Evolutionary conservation across 345 rosid species (phyloP), one percentile per base, ranked within the genome.

Genomic region (Populus simonii): DNA sequence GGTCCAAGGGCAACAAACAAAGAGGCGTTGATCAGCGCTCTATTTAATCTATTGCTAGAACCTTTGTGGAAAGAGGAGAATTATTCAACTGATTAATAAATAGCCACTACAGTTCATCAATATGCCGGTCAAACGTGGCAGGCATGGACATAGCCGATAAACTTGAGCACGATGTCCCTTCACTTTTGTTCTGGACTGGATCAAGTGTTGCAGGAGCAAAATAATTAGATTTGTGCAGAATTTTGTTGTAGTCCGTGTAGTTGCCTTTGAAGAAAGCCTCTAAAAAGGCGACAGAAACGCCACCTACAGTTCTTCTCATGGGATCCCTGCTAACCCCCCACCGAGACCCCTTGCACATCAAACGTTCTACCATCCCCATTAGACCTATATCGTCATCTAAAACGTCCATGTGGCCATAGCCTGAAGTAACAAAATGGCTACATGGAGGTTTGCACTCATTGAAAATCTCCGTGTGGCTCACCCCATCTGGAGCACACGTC

Each of bases 371-470:
- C 0, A 2, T 0, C 10, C 43, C 23, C 5, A 6, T 1, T 1
- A 2, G 70, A 11, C 8, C 9, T 3, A 74, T 66, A 49, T 47
- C 33, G 29, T 88, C 87, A 36, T 86, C 73, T 18, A 86, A 74
- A 74, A 88, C 31, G 62, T 86, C 89, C 88, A 83, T 74, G 73
- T 88, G 89, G 4, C 89, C 88, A 27, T 86, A 88, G 0, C 83
- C 63, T 20, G 66, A 33, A 8, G 84, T 51, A 7, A 74, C 88
- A 70, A 86, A 86, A 79, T 81, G 87, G 20, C 77, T 76, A 11
- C 77, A 61, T 11, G 88, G 85, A 8, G 84, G 81, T 61, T 39
- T 86, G 41, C 67, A 76, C 82, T 85, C 83, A 1, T 23, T 49
- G 74, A 71, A 88, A 72, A 86, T 81, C 70, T 83, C 83, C 36